Evolutionary conservation across 257 asterid species (phyloP).

Genomic region (Lithospermum erythrorhizon): DNA sequence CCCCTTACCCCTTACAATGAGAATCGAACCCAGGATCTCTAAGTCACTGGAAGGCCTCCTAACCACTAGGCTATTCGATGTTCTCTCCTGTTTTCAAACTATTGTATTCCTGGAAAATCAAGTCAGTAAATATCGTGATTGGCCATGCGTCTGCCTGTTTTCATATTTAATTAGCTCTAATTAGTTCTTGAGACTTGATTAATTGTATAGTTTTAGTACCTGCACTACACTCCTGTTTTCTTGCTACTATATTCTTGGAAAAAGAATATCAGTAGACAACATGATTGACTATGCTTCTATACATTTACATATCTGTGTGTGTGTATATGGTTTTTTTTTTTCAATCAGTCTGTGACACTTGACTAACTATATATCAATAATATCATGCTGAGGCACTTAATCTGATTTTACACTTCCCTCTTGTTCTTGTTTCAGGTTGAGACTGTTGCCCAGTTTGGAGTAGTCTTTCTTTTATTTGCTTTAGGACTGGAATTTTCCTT

Average conservation of each 20-base stretch:
- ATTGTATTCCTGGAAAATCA: too few species aligned
- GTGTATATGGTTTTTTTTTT: too few species aligned
- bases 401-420: background rate
- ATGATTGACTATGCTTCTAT: background rate
- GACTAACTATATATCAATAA: background rate
- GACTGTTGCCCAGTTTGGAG: conserved; percentile 97
- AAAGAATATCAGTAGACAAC: background rate
- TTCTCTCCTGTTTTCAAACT: too few species aligned
- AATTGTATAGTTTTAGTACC: background rate
- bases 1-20: too few species aligned
- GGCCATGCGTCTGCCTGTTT: too few species aligned
- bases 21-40: too few species aligned
- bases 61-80: too few species aligned
- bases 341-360: background rate
- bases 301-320: background rate
- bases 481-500: conserved; percentile 90
- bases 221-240: background rate
- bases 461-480: conserved; percentile 92
- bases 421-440: conserved; percentile 53
- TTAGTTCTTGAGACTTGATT: background rate
- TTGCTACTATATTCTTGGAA: background rate
- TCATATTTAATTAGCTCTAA: too few species aligned
- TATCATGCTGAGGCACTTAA: background rate
- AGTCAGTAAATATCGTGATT: too few species aligned
- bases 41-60: too few species aligned